Base-by-base conservation (phyloP, 768 basidiomycete genomes). In the Mycena rebaudengoi region DNA sequence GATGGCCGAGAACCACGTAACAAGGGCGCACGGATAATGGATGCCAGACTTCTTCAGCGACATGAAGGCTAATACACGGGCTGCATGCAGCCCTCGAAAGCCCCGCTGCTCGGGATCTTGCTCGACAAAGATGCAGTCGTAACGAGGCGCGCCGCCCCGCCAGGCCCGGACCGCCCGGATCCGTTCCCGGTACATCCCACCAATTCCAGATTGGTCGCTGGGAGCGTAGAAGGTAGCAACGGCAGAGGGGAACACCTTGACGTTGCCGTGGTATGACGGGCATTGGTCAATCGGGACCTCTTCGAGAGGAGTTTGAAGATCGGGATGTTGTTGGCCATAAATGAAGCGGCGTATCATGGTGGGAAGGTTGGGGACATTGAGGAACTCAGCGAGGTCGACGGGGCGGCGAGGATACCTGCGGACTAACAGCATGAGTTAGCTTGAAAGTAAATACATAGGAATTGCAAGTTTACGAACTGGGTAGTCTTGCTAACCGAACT, bases 191-290 rank as follows among this genome's bases (percentile, higher is more conserved):
- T 55, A 45, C 76, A 78, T 74, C 7, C 78, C 71, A 4, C 71
- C 54, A 39, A 71, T 62, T 7, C 79, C 75, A 44, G 66, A 74
- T 21, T 64, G 52, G 37, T 81, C 71, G 69, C 80, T 81, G 20
- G 80, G 79, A 7, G 79, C 74, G 64, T 72, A 74, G 53, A 74
- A 79, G 66, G 63, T 63, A 11, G 78, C 70, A 28, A 69, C 37
- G 2, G 76, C 78, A 30, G 78, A 77, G 55, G 68, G 62, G 49
- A 69, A 79, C 6, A 74, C 51, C 16, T 56, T 54, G 35, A 78
- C 54, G 20, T 45, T 65, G 48, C 3, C 49, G 21, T 7, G 58
- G 52, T 26, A 72, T 55, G n/a, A 14, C 5, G 74, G 71, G 48
- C 71, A 73, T 2, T 32, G 13, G 20, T 66, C 37, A 18, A 71